Evolutionary conservation across 306 rosid genomes (phyloP), one percentile per base, ranked within the genome.

Genomic region (Chamaecrista fasciculata): DNA sequence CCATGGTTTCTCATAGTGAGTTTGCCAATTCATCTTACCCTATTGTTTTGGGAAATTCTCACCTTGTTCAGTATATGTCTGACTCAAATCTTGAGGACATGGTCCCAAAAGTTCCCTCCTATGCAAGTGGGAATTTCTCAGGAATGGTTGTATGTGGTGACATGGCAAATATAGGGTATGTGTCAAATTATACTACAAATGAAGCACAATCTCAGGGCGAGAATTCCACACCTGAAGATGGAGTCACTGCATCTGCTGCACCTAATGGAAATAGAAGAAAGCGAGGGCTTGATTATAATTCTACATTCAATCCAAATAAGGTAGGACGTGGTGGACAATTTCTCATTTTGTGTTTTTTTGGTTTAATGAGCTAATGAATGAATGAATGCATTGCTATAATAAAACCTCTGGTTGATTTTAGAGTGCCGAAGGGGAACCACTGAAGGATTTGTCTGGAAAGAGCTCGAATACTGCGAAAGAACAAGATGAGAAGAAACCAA

Each of bases 41-140:
- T 3, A 74, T 77, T 74, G 73, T 60, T 37, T 26, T 89, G 87
- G 91, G 84, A 48, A 89, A 76, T 80, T 81, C 91, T 56, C 88
- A 83, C 73, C 69, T 86, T 42, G 91, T 86, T 81, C 98, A 84
- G 5, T 90, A 88, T 68, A 86, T 84, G 58, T 78, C 95, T 70
- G 90, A 86, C 78, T 88, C 96, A 57, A 85, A 80, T 73, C 86
- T 76, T 53, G 84, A 47, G 5, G 91, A 85, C 48, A 84, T 89
- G 85, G 82, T 79, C 55, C 86, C 81, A 50, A 86, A 89, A 82
- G 77, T 88, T 74, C 78, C 87, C 28, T 84, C 91, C 69, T 87
- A 74, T 80, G 92, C 85, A 67, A 89, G 83, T 79, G 96, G 91
- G 16, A 78, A 76, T 70, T 90, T 87, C 86, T 83, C 98, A 6